Conservation (phyloP, 2,329 filamentous ascomycete genomes). For the Diplodia scrobiculata region DNA sequence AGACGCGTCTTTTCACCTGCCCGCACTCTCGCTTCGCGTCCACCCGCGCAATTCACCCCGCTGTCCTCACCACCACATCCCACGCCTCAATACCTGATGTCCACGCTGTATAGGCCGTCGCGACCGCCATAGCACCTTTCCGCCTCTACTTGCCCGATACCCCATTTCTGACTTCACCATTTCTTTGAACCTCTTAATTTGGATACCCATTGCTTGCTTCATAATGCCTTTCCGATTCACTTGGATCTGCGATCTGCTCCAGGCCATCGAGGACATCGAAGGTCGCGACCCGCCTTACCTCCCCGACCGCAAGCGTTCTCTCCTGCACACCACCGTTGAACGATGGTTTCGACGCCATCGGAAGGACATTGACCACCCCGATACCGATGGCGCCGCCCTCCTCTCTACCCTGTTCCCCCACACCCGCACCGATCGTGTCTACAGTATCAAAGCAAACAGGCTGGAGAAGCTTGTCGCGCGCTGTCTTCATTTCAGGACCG, state of each 20-base stretch:
- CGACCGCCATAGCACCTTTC: neutral
- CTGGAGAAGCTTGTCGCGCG: constrained; percentile 69
- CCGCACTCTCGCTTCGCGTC: neutral
- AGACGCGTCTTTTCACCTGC: neutral
- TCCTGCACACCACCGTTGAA: constrained; percentile 49
- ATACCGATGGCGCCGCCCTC: constrained; percentile 63
- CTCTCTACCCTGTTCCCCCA: constrained; percentile 77
- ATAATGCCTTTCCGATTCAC: constrained; percentile 68
- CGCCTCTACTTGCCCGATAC: constrained; percentile 20
- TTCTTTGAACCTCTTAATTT: constrained; percentile 23
- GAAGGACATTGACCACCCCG: constrained; percentile 57
- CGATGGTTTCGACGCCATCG: constrained; percentile 72
- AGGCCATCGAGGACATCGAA: constrained; percentile 61
- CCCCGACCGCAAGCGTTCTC: constrained; percentile 37
- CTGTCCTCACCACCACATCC: neutral
- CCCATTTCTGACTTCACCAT: neutral
- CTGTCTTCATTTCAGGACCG: constrained; percentile 65
- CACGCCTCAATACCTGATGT: neutral
- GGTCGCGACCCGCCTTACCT: constrained; percentile 47
- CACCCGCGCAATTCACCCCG: neutral
- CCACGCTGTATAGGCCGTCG: neutral
- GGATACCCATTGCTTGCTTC: constrained; percentile 8
- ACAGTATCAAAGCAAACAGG: constrained; percentile 63
- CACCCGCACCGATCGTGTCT: constrained; percentile 75
- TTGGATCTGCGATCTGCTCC: constrained; percentile 73